Percentiles rank a stretch among this genome's conserved stretches.
Evolutionary conservation across 1,284 basidiomycete species (phyloP).

Genomic region (Cryptococcus sp.): DNA sequence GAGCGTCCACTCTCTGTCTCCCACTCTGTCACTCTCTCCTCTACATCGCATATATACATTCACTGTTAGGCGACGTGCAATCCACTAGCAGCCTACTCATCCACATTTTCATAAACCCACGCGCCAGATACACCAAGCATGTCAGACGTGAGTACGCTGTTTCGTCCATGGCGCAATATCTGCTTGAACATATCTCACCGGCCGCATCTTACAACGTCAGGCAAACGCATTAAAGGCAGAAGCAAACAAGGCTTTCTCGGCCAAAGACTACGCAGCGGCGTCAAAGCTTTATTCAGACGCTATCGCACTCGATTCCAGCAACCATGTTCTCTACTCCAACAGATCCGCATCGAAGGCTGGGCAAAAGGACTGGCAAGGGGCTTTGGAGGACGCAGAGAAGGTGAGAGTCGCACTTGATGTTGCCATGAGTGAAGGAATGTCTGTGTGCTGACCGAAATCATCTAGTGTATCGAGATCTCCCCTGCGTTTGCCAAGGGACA

Average conservation of each 20-base stretch:
- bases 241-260: constrained; percentile 94
- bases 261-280: constrained; percentile 88
- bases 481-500: constrained; percentile 89
- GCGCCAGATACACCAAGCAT: constrained; percentile 5
- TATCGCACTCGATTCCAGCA: constrained; percentile 76
- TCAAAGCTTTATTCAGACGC: constrained; percentile 81
- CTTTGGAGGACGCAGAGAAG: constrained; percentile 88
- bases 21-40: no score
- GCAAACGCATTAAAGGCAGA: constrained; percentile 75
- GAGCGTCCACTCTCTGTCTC: no score
- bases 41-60: no score
- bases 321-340: constrained; percentile 92
- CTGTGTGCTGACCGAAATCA: constrained; percentile 45
- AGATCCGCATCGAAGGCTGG: constrained; percentile 86
- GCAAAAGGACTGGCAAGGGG: constrained; percentile 73
- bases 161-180: not conserved
- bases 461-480: constrained; percentile 67
- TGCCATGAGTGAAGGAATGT: not conserved
- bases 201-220: constrained; percentile 25
- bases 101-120: not conserved
- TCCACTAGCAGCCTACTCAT: not conserved
- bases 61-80: not conserved
- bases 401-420: constrained; percentile 56
- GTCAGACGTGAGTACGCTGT: constrained; percentile 29
- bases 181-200: not conserved